Evolutionary conservation across 1,284 basidiomycete species (phyloP).

Genomic region (Apiotrichum laibachii): DNA sequence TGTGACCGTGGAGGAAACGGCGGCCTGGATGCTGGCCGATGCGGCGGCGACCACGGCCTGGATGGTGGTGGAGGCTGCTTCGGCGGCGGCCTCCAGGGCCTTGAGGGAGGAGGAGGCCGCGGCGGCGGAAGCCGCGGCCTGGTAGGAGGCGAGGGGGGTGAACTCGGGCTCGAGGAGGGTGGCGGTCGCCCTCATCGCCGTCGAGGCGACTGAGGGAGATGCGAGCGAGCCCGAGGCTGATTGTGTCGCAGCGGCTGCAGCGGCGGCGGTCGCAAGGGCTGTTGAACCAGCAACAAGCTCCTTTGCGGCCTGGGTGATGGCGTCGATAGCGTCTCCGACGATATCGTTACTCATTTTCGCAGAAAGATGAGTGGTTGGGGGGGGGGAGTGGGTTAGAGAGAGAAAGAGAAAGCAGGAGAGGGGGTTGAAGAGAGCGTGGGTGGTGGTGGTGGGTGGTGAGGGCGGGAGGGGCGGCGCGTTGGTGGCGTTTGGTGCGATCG

Average conservation of each 20-base stretch:
- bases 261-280: background rate
- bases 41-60: background rate
- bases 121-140: background rate
- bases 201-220: background rate
- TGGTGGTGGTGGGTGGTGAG: no score
- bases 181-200: background rate
- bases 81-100: background rate
- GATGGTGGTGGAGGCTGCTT: background rate
- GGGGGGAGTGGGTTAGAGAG: background rate
- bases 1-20: background rate
- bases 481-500: no score
- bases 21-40: background rate
- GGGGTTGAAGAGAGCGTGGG: background rate
- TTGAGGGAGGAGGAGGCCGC: background rate
- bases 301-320: background rate
- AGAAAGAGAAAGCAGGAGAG: background rate
- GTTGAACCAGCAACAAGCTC: background rate
- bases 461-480: no score
- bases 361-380: background rate
- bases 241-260: background rate
- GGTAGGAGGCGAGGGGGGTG: background rate
- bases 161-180: background rate
- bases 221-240: no score
- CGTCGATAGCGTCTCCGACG: constrained; percentile 3
- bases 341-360: background rate